These are phyloP conservation scores for Protoeuglena noctilucae DNA, from an alignment of 139 green algal genomes.

Conservation along the genomic window DNA sequence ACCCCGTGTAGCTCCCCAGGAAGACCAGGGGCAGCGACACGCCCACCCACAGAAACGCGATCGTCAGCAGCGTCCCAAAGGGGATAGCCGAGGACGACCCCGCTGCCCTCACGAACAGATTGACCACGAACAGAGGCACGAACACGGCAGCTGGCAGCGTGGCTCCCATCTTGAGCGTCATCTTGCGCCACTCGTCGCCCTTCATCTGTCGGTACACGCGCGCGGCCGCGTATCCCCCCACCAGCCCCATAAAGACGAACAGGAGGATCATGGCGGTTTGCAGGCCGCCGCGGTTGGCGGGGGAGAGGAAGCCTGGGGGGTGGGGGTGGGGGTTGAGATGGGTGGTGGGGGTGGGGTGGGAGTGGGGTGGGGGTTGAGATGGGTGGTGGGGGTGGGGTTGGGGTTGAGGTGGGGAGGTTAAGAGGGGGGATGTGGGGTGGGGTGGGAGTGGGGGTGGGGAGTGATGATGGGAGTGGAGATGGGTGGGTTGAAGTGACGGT, in stretches of 20 bases:
- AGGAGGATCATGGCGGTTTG: conserved; percentile 83
- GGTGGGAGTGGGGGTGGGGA: too few species aligned
- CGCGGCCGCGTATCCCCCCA: conserved; percentile 61
- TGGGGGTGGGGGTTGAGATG: neutral
- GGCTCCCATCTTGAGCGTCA: conserved; percentile 72
- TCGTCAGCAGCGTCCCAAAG: conserved; percentile 39
- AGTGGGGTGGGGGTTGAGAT: too few species aligned
- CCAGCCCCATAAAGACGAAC: conserved; percentile 79
- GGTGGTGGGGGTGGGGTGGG: too few species aligned
- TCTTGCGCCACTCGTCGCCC: conserved; percentile 75
- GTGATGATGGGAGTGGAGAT: neutral
- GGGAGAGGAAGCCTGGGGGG: conserved; percentile 22
- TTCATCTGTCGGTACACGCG: conserved; percentile 72
- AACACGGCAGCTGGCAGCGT: conserved; percentile 59
- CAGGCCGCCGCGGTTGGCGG: conserved; percentile 68
- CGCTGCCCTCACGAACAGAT: conserved; percentile 90
- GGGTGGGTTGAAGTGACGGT: neutral
- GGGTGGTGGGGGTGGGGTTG: too few species aligned
- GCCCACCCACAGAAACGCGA: conserved; percentile 68
- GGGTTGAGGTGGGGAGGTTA: too few species aligned
- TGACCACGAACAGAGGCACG: conserved; percentile 74
- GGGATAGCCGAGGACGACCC: conserved; percentile 46
- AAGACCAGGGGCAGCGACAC: conserved; percentile 83
- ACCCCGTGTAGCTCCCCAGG: conserved; percentile 59
- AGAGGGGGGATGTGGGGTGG: neutral